phyloP scores from a whole-genome alignment of 495 filamentous ascomycete species.

The Aspergillus nanangensis region DNA sequence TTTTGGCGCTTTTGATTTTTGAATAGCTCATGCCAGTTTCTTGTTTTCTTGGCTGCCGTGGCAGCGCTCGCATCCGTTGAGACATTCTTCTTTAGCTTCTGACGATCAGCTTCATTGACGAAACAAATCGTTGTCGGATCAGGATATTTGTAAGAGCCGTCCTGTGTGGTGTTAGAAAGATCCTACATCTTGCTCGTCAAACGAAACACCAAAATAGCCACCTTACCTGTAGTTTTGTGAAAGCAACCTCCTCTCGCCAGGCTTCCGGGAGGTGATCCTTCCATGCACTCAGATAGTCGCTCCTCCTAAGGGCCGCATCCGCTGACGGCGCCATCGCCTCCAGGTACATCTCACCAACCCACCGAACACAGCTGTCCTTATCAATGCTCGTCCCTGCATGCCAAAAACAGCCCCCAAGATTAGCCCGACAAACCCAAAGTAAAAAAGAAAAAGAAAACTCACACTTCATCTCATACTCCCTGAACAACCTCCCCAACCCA shows the following conservation, averaged over 20 bases:
- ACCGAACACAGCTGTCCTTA: constrained; percentile 36
- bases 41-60: constrained; percentile 46
- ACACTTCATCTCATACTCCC: constrained; percentile 32
- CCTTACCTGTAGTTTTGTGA: constrained; percentile 43
- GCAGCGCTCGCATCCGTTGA: constrained; percentile 25
- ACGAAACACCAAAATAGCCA: not conserved
- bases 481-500: constrained; percentile 12
- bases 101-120: constrained; percentile 29
- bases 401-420: constrained; percentile 8
- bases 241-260: constrained; percentile 49
- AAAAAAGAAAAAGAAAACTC: constrained; percentile 15
- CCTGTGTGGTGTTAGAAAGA: constrained; percentile 10
- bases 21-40: constrained; percentile 91
- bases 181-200: not conserved
- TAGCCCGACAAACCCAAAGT: not conserved
- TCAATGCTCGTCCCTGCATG: constrained; percentile 46
- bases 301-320: constrained; percentile 32
- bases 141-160: constrained; percentile 31
- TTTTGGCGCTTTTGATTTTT: constrained; percentile 40
- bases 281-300: constrained; percentile 50
- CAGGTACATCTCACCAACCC: constrained; percentile 50
- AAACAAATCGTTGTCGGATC: constrained; percentile 39
- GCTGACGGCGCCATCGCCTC: constrained; percentile 40
- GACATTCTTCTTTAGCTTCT: constrained; percentile 27
- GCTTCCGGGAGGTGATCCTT: constrained; percentile 53